Evolutionary conservation across 2,329 filamentous ascomycete genomes (phyloP).

Genomic region (Xylariaceae sp.): DNA sequence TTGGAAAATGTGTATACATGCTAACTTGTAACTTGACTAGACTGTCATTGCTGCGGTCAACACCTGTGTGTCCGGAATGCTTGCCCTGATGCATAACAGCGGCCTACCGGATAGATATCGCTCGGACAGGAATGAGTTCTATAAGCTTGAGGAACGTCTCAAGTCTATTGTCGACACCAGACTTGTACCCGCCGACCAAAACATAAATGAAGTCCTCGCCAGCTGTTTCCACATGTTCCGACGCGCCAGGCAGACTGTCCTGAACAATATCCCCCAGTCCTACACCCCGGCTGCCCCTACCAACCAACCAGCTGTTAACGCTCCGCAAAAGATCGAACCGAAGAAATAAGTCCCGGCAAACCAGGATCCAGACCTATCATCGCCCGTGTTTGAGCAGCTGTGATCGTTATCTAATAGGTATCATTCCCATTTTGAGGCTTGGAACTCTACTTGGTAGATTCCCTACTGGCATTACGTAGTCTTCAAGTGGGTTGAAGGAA

Average conservation of each 20-base stretch:
- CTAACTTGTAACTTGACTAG: slow-evolving; percentile 11
- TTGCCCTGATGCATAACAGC: slow-evolving; percentile 57
- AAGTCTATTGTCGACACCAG: slow-evolving; percentile 53
- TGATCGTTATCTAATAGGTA: slow-evolving; percentile 2
- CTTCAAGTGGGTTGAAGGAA: background rate
- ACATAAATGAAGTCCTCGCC: slow-evolving; percentile 50
- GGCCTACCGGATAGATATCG: slow-evolving; percentile 56
- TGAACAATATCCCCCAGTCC: slow-evolving; percentile 49
- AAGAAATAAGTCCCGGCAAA: slow-evolving; percentile 16
- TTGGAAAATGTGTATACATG: background rate
- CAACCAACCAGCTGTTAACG: slow-evolving; percentile 1
- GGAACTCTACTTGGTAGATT: background rate
- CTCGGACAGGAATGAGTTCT: slow-evolving; percentile 52
- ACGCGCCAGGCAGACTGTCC: slow-evolving; percentile 50
- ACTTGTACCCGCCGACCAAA: slow-evolving; percentile 46
- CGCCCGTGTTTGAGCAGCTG: background rate
- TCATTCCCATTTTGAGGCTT: background rate
- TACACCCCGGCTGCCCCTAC: slow-evolving; percentile 36
- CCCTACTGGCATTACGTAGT: slow-evolving; percentile 4
- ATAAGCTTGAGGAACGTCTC: slow-evolving; percentile 52
- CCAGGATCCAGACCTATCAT: background rate
- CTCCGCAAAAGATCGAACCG: slow-evolving; percentile 10
- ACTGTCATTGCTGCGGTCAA: slow-evolving; percentile 54
- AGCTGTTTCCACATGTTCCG: slow-evolving; percentile 51
- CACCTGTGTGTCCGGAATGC: slow-evolving; percentile 52